phyloP scores from a whole-genome alignment of 2,329 filamentous ascomycete genomes.

The Botrytis medusae region DNA sequence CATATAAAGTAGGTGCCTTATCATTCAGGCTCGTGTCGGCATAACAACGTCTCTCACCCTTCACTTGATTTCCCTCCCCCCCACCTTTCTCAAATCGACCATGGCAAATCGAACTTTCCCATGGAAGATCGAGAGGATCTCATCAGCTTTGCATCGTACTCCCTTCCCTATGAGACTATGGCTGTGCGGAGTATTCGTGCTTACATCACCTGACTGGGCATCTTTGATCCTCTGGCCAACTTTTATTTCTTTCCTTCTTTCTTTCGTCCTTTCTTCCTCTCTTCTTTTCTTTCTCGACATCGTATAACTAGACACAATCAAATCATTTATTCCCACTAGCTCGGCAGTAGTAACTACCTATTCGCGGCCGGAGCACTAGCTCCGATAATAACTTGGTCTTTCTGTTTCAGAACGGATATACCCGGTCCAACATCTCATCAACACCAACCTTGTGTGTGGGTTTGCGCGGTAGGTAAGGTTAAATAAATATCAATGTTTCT shows the following conservation, averaged over 20 bases:
- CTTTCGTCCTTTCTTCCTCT: neutral
- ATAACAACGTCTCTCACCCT: neutral
- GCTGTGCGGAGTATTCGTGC: neutral
- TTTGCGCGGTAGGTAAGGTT: neutral
- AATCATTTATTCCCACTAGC: neutral
- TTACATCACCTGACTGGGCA: neutral
- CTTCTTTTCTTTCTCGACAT: neutral
- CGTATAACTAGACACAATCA: too few relatives aligned
- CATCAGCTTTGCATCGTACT: neutral
- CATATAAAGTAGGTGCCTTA: too few relatives aligned
- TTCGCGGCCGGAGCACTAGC: neutral
- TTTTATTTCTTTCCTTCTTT: neutral
- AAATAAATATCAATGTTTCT: neutral
- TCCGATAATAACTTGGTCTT: neutral
- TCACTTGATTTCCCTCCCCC: neutral
- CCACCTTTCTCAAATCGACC: neutral
- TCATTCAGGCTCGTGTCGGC: too few relatives aligned
- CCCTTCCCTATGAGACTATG: too few relatives aligned
- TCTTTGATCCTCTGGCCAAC: neutral
- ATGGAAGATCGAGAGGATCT: neutral
- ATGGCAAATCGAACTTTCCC: constrained; percentile 4
- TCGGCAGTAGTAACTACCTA: neutral
- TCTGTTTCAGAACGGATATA: neutral
- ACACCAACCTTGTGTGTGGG: neutral
- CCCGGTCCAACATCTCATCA: neutral